Evolutionary conservation across 148 eudicot genomes (phyloP).

Genomic region (Rhododendron williamsianum): DNA sequence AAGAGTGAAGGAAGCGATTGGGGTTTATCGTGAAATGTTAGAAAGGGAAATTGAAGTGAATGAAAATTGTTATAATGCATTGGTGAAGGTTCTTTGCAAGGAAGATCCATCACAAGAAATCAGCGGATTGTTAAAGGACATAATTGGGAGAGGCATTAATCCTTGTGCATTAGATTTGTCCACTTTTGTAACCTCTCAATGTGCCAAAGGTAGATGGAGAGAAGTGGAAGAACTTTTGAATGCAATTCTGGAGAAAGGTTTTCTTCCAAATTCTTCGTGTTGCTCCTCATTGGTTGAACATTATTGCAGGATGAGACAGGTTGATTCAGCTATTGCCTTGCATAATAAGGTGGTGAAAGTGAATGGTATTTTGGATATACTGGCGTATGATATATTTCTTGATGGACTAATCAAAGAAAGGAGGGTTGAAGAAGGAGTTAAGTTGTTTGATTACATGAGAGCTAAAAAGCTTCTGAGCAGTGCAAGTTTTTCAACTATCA

Average conservation of each 20-base stretch:
- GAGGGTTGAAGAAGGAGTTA: constrained; percentile 49
- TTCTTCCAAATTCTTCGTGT: constrained; percentile 46
- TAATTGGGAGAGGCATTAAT: constrained; percentile 44
- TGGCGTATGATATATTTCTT: constrained; percentile 54
- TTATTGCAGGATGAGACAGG: constrained; percentile 45
- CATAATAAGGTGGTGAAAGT: constrained; percentile 46
- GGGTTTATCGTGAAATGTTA: constrained; percentile 33
- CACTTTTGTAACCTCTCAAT: constrained; percentile 33
- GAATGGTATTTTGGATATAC: constrained; percentile 44
- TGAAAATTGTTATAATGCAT: constrained; percentile 32
- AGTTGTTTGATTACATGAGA: constrained; percentile 68
- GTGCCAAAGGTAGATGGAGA: constrained; percentile 45
- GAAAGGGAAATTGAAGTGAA: constrained; percentile 28
- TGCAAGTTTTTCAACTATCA: constrained; percentile 67
- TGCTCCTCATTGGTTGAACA: constrained; percentile 49
- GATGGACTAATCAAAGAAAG: constrained; percentile 40
- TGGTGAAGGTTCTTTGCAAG: constrained; percentile 44
- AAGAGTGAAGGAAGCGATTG: constrained; percentile 48
- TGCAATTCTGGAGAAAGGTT: constrained; percentile 34
- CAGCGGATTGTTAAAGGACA: constrained; percentile 34
- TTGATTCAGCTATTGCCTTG: constrained; percentile 54
- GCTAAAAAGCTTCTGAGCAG: constrained; percentile 33
- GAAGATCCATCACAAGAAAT: constrained; percentile 45
- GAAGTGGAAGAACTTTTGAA: constrained; percentile 57
- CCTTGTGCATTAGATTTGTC: constrained; percentile 41